These are phyloP conservation scores for Penicillium alfredii DNA, from an alignment of 495 filamentous ascomycete genomes.

Conservation along the genomic window DNA sequence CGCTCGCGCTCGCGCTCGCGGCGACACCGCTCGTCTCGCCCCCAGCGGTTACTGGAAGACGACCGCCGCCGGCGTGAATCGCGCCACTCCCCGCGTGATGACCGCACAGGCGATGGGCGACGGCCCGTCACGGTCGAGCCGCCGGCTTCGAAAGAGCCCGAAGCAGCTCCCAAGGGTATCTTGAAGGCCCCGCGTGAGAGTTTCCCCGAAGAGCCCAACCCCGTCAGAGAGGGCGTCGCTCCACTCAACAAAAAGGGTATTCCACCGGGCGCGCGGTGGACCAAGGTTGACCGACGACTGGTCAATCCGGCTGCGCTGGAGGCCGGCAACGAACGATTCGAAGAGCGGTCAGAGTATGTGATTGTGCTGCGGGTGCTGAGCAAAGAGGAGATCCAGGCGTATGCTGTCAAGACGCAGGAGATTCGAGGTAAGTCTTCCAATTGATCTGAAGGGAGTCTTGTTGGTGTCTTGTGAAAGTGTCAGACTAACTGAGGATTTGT, in stretches of 20 bases:
- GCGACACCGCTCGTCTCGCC: constrained; percentile 23
- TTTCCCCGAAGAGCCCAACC: constrained; percentile 73
- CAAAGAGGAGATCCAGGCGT: constrained; percentile 76
- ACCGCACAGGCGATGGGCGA: constrained; percentile 22
- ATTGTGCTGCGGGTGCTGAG: constrained; percentile 76
- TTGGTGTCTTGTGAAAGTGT: neutral
- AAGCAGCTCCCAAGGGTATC: constrained; percentile 56
- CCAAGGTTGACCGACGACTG: constrained; percentile 75
- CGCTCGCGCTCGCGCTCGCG: constrained; percentile 5
- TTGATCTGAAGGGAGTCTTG: neutral
- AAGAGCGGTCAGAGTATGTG: constrained; percentile 74
- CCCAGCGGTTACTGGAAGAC: constrained; percentile 17
- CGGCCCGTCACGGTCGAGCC: constrained; percentile 28
- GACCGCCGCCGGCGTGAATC: constrained; percentile 4
- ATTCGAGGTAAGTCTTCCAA: constrained; percentile 64
- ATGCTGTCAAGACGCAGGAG: constrained; percentile 66
- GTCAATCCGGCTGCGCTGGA: constrained; percentile 79
- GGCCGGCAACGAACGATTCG: constrained; percentile 71
- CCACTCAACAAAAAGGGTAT: constrained; percentile 77
- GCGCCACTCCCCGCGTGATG: constrained; percentile 8
- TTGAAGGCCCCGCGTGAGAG: constrained; percentile 65
- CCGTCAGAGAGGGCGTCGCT: constrained; percentile 81
- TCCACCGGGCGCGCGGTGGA: constrained; percentile 76
- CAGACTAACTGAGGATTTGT: constrained; percentile 5
- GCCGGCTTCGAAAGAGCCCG: constrained; percentile 28